Conservation (phyloP, 2,329 filamentous ascomycete species). For the Ustulina deusta region DNA sequence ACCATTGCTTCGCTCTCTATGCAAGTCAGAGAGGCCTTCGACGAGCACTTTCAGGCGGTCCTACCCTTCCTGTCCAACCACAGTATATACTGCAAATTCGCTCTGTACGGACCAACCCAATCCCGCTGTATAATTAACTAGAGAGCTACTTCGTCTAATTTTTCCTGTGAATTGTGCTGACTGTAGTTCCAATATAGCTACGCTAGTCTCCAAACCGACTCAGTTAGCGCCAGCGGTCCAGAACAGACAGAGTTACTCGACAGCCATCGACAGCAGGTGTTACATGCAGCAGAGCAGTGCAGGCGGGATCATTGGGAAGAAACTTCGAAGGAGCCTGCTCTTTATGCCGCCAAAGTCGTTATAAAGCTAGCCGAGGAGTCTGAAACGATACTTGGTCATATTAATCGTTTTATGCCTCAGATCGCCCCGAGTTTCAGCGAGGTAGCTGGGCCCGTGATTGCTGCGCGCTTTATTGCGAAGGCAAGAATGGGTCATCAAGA, state of each 20-base stretch:
- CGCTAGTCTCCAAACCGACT: not conserved
- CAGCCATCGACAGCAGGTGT: not conserved
- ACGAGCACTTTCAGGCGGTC: not conserved
- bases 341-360: not conserved
- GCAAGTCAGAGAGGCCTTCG: not conserved
- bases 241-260: not conserved
- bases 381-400: not conserved
- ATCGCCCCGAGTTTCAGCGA: slow-evolving; percentile 3
- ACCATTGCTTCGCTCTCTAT: not conserved
- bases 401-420: not conserved
- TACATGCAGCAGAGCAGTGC: not conserved
- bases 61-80: not conserved
- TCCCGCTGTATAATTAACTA: not conserved
- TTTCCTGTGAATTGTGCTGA: not conserved
- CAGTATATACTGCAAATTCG: not conserved
- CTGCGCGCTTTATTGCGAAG: slow-evolving; percentile 4
- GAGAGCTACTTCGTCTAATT: not conserved
- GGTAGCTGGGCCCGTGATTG: not conserved
- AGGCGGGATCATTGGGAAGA: not conserved
- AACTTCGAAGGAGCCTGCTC: not conserved
- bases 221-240: not conserved
- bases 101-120: not conserved
- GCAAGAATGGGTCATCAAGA: not conserved
- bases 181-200: not conserved
- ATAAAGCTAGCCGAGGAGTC: not conserved